Evolutionary conservation across 495 filamentous ascomycete genomes (phyloP).

Genomic region (Terfezia claveryi): DNA sequence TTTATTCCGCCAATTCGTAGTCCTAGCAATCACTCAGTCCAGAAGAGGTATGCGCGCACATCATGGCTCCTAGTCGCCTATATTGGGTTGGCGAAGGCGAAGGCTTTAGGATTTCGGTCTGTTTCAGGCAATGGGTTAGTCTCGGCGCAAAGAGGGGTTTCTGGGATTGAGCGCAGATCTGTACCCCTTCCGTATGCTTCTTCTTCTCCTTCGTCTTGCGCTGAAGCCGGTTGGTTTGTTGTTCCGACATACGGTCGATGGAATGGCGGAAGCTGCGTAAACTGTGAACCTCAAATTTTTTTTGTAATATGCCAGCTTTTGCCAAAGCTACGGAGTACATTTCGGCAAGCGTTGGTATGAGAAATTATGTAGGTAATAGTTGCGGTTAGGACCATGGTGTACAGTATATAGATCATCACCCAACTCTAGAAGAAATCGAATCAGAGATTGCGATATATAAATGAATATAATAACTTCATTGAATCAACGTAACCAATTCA

Average conservation of each 20-base stretch:
- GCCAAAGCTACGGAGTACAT: no score
- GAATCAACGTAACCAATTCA: no score
- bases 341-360: no score
- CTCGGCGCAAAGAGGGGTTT: conserved; percentile 4
- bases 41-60: conserved; percentile 29
- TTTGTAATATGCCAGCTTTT: no score
- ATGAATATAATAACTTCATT: no score
- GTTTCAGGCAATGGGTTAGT: neutral
- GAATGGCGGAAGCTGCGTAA: no score
- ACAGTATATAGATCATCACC: no score
- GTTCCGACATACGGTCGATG: conserved; percentile 26
- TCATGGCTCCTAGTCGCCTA: conserved; percentile 84
- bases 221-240: conserved; percentile 70
- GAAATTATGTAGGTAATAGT: no score
- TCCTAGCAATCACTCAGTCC: neutral
- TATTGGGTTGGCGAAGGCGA: conserved; percentile 63
- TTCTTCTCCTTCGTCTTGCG: conserved; percentile 82
- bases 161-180: conserved; percentile 3
- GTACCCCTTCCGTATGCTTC: conserved; percentile 35
- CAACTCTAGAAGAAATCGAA: no score
- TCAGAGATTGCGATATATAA: no score
- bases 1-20: conserved; percentile 3
- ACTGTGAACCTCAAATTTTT: no score
- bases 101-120: conserved; percentile 82
- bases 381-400: no score